Evolutionary conservation across 768 basidiomycete species (phyloP), one percentile per base, ranked within the genome.

Genomic region (Dioszegia crocea): DNA sequence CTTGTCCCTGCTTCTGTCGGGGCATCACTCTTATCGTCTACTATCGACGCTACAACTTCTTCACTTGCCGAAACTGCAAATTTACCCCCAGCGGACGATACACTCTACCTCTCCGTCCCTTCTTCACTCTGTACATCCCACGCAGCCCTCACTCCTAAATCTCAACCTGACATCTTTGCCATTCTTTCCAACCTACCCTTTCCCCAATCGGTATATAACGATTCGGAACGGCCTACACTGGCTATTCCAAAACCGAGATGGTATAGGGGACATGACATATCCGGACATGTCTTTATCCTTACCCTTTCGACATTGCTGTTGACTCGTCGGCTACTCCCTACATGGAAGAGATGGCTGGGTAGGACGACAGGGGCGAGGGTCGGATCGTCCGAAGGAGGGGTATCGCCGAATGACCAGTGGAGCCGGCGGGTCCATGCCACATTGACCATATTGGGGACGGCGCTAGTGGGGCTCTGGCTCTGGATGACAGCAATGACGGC

Each of bases 231-330:
- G 26, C 51, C 47, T 5, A 27, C 36, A 48, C 31, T 36, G 40
- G 26, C 33, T 61, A 53, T 66, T 1, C 48, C 70, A 5, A 45
- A 65, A 12, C 89, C 91, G 9, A 79, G 87, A 27, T 78, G 94
- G 62, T 82, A 84, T 53, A 83, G 81, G 40, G 94, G 94, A 0
- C 91, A 96, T 73, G 94, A 98, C 68, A 84, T 97, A 14, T 93
- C 91, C 0, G 94, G 94, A 6, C 94, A 97, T 71, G 81, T 91
- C 29, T 97, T 96, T 79, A 82, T 98, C 61, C 82, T 97, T 63
- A 87, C 87, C 2, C 83, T 94, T 80, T 81, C 86, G 14, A 79
- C 82, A 14, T 79, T 94, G 24, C 88, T 96, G 75, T 82, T 97
- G 40, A 81, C 84, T 9, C 85, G 90, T 70, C 88, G 91, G 75